Base-by-base conservation (phyloP, 257 asterid genomes). In the Nicotiana otophora region DNA sequence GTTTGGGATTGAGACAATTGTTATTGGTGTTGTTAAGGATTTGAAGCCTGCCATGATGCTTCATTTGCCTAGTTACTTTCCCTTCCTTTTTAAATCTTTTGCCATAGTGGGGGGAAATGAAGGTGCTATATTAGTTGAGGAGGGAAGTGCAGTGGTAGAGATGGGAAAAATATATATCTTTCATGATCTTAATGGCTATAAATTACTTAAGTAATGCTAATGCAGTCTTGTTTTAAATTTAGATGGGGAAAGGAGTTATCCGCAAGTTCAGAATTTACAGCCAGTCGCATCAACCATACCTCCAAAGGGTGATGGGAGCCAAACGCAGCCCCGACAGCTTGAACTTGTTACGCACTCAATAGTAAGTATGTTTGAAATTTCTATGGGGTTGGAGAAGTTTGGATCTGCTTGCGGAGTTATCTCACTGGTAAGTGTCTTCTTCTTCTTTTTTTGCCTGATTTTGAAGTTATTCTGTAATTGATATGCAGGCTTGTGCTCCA, bases 341-440 rank as follows among this genome's bases (percentile, higher is more conserved):
- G 92, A 91, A 81, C 91, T 90, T 28, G 91, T 85, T 82, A 92
- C 93, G 15, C 98, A 90, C 86, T 92, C 98, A 85, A 83, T 91
- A 81, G 98, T 95, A 86, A 90, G 97, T 82, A 81, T 46, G 34
- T 62, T 34, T 58, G 78, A 8, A 15, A 7, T 42, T 17, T 51
- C 65, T 23, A 17, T 17, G 51, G 23, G 7, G 9, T 65, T 74
- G 14, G 23, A 74, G 23, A 74, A 74, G 36, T 74, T 74, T 26
- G 60, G 57, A 48, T 74, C 26, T 74, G 26, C 39, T 74, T 74
- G 15, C 26, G 10, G 26, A 33, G 60, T 72, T 46, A 72, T 23
- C 61, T 72, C 62, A 6, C 20, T 53, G 57, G 57, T 53, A 53
- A 3, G 3, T 53, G 57, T 53, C 57, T 10, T 69, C 23, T 10